Conservation (phyloP, 176 grass and related monocot species). For the Rhynchospora pubera region DNA sequence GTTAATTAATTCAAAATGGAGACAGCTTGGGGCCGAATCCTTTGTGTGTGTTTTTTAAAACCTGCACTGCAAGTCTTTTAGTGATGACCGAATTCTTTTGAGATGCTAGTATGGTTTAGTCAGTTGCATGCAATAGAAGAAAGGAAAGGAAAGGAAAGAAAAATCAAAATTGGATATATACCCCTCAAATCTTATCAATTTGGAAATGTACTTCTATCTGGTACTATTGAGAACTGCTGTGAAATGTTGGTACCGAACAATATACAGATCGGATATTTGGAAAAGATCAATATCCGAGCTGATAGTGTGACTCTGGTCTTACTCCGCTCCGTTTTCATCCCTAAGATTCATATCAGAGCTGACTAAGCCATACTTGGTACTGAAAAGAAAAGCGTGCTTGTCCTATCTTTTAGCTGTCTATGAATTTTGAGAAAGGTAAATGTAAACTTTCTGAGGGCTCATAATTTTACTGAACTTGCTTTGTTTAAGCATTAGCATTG, state of each 20-base stretch:
- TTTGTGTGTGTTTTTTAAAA: too few species aligned
- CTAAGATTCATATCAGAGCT: not conserved
- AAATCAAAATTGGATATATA: not conserved
- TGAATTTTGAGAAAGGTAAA: not conserved
- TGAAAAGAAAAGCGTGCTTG: slow-evolving; percentile 7
- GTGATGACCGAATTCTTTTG: not conserved
- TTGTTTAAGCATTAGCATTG: not conserved
- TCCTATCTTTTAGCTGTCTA: not conserved
- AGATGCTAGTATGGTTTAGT: not conserved
- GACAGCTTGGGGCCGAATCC: not conserved
- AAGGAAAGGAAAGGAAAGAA: not conserved
- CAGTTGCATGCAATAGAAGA: too few species aligned
- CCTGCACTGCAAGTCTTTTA: too few species aligned
- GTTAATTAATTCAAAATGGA: not conserved
- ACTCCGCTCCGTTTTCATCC: too few species aligned
- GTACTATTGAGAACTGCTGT: too few species aligned
- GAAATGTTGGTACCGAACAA: not conserved
- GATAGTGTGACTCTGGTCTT: too few species aligned
- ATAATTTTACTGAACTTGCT: not conserved
- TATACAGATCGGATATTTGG: not conserved
- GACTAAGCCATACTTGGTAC: not conserved
- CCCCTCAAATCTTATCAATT: too few species aligned
- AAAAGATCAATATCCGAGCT: too few species aligned
- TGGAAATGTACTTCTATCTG: too few species aligned
- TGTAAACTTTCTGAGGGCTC: not conserved